Conservation (phyloP, 192 early-diverging fungal genomes). For the Helicostylum pulchrum region DNA sequence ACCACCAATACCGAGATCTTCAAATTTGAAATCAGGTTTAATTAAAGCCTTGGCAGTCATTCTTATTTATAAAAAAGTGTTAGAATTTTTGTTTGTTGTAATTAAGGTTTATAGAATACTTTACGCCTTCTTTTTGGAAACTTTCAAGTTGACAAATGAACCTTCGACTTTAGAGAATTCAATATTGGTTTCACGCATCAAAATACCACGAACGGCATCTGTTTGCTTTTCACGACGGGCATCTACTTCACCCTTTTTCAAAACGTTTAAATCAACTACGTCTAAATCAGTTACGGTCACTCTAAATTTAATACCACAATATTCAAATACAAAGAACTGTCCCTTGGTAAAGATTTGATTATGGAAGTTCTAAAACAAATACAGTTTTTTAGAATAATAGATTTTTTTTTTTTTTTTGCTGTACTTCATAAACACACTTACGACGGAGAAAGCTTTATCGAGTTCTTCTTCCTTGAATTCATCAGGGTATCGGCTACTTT, state of each 20-base stretch:
- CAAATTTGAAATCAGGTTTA: slow-evolving; percentile 94
- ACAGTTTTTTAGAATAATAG: neutral
- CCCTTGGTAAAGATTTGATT: slow-evolving; percentile 78
- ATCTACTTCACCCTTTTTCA: slow-evolving; percentile 43
- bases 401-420: slow-evolving; percentile 5
- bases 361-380: slow-evolving; percentile 55
- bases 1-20: slow-evolving; percentile 97
- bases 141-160: slow-evolving; percentile 75
- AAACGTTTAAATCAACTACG: slow-evolving; percentile 52
- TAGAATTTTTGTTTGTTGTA: neutral
- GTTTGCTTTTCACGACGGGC: neutral
- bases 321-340: slow-evolving; percentile 82
- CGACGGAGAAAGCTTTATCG: slow-evolving; percentile 52
- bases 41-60: slow-evolving; percentile 73
- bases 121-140: slow-evolving; percentile 39
- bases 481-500: slow-evolving; percentile 47
- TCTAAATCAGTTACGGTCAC: slow-evolving; percentile 41
- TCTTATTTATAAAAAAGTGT: slow-evolving; percentile 26
- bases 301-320: slow-evolving; percentile 67
- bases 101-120: neutral
- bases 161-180: slow-evolving; percentile 67
- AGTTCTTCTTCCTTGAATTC: slow-evolving; percentile 76
- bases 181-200: slow-evolving; percentile 70
- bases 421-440: slow-evolving; percentile 28
- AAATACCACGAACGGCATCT: slow-evolving; percentile 57